Base-by-base conservation (phyloP, 768 basidiomycete genomes). In the Cystobasidium onofrii region DNA sequence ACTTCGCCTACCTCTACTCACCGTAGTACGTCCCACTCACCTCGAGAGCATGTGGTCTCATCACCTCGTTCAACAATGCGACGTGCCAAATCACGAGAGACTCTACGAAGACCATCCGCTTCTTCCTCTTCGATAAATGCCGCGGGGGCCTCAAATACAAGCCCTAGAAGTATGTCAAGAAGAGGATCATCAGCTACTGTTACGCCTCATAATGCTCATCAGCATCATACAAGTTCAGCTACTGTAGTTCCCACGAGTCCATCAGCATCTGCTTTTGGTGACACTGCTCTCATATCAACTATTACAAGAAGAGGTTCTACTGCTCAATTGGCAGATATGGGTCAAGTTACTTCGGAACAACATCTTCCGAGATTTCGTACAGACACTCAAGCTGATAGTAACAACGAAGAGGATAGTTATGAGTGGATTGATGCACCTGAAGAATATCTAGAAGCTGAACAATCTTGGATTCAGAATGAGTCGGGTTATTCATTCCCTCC, bases 121-220 rank as follows among this genome's bases (percentile, higher is more conserved):
- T 15, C 13, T n/a, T 41, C 27, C 23, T n/a, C 66, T 29, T 18
- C 31, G 6, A 10, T 46, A 20, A n/a, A 44, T 54, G 43, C 18
- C 52, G 52, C 34, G 13, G 44, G n/a, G 4, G 65, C 15, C 46
- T 52, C 50, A 4, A 17, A 23, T 9, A 9, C 34, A 20, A 34
- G 27, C 33, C n/a, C 25, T 2, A 18, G 33, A 15, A 71, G 54
- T 52, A 18, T 60, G 23, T 60, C 57, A 29, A 27, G 69, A 17
- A 7, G 69, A 1, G 69, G 69, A n/a, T 71, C 69, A n/a, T 54
- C 69, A 10, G 69, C 69, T 31, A 71, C 69, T n/a, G 69, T 71
- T 52, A 71, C 69, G 12, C 54, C 54, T 33, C 3, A 60, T n/a
- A 71, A 54, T 27, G 54, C 52, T 9, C 46, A 50, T 27, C 54